Conservation (phyloP, 2,329 filamentous ascomycete genomes). For the Ceratocystis harringtonii region DNA sequence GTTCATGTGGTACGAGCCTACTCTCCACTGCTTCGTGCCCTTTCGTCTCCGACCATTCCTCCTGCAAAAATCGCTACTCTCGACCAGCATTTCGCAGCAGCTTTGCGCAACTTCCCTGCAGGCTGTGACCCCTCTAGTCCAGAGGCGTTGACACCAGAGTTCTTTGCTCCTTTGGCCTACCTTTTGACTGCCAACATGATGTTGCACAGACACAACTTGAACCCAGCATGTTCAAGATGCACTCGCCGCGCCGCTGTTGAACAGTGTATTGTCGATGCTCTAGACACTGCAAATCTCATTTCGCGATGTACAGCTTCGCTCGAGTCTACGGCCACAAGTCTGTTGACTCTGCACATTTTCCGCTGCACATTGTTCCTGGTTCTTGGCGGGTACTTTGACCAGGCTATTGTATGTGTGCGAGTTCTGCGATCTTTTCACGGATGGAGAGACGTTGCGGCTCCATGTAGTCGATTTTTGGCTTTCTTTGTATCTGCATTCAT, state of each 20-base stretch:
- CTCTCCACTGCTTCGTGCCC: constrained; percentile 53
- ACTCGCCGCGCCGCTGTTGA: constrained; percentile 59
- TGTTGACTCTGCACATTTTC: constrained; percentile 74
- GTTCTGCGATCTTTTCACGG: constrained; percentile 56
- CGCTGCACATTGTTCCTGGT: constrained; percentile 70
- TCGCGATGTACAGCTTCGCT: constrained; percentile 48
- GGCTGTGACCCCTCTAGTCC: constrained; percentile 54
- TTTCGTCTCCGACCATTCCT: constrained; percentile 53
- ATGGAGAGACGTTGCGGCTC: constrained; percentile 54
- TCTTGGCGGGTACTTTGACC: constrained; percentile 55
- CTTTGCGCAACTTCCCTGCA: constrained; percentile 59
- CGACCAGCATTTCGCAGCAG: constrained; percentile 65
- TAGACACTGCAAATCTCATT: constrained; percentile 66
- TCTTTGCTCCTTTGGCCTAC: constrained; percentile 59
- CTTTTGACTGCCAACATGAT: constrained; percentile 73
- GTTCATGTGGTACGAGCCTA: constrained; percentile 72
- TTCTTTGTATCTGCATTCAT: constrained; percentile 64
- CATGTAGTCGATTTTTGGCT: constrained; percentile 65
- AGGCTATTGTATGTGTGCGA: constrained; percentile 58
- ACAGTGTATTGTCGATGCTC: constrained; percentile 56
- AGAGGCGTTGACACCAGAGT: constrained; percentile 55
- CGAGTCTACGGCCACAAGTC: constrained; percentile 52
- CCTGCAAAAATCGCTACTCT: constrained; percentile 57
- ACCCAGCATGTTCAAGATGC: constrained; percentile 49
- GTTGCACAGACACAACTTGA: constrained; percentile 78